Conservation (phyloP, 2,329 filamentous ascomycete species). For the Cytospora chrysosperma region DNA sequence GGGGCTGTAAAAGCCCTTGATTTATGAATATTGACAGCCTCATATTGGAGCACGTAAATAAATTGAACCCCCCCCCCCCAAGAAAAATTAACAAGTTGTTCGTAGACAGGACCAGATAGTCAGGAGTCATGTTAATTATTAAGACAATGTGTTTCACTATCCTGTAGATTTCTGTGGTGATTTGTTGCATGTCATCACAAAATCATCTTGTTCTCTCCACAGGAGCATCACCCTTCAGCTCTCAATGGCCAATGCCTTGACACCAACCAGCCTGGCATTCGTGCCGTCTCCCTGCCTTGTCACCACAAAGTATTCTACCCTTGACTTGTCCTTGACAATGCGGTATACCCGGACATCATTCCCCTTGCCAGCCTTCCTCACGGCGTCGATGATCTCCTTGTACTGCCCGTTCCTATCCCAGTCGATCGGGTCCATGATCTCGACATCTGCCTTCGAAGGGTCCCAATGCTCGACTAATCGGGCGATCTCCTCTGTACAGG, state of each 20-base stretch:
- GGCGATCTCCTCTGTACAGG: conserved; percentile 63
- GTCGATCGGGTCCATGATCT: conserved; percentile 64
- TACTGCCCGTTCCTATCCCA: conserved; percentile 77
- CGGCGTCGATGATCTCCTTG: conserved; percentile 64
- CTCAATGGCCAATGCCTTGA: conserved; percentile 78
- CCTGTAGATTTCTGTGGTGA: neutral
- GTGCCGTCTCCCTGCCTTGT: conserved; percentile 56
- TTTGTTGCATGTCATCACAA: neutral
- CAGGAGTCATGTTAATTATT: neutral
- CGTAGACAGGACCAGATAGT: too few species aligned
- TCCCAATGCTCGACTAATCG: conserved; percentile 60
- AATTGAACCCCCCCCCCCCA: too few species aligned
- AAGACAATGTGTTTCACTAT: neutral
- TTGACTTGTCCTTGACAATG: conserved; percentile 60
- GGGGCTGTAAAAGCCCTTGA: neutral
- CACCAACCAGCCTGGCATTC: conserved; percentile 66
- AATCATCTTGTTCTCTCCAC: neutral
- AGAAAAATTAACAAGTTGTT: too few species aligned
- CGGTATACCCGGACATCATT: conserved; percentile 74
- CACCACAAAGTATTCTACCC: conserved; percentile 79
- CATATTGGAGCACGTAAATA: too few species aligned
- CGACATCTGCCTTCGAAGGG: conserved; percentile 55
- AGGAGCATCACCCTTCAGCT: conserved; percentile 41
- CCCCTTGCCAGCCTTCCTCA: conserved; percentile 61
- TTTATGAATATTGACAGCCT: neutral